These are phyloP conservation scores for Bolboschoenoplectus hybrid DNA, from an alignment of 202 grass and related monocot genomes.

Conservation along the genomic window DNA sequence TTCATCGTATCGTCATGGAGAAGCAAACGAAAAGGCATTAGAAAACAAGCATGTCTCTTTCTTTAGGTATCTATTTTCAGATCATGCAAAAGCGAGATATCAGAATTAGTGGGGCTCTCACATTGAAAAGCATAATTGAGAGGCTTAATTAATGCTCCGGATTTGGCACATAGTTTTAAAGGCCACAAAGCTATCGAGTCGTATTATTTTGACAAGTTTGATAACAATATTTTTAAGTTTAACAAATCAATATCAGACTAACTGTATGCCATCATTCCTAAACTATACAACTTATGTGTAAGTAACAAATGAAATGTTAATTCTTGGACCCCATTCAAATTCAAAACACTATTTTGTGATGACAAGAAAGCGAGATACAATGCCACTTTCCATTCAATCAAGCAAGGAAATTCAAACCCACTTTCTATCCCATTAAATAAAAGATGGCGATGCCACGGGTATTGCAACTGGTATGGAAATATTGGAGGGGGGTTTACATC, in stretches of 20 bases:
- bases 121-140: neutral
- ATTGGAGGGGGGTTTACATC: constrained; percentile 2
- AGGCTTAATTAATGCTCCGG: neutral
- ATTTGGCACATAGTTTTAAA: neutral
- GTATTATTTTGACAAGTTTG: neutral
- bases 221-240: neutral
- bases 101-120: neutral
- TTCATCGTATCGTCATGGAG: neutral
- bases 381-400: constrained; percentile 4
- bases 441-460: constrained; percentile 9
- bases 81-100: constrained; percentile 3
- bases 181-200: neutral
- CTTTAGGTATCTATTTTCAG: neutral
- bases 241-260: neutral
- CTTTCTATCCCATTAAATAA: neutral
- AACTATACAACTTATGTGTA: neutral
- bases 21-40: neutral
- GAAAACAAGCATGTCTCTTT: neutral
- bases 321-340: neutral
- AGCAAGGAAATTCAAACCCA: neutral
- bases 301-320: neutral
- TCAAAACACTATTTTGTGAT: neutral
- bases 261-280: neutral
- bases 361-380: neutral
- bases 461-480: neutral